phyloP scores from a whole-genome alignment of 2,329 filamentous ascomycete genomes.

The Phialophora chinensis region DNA sequence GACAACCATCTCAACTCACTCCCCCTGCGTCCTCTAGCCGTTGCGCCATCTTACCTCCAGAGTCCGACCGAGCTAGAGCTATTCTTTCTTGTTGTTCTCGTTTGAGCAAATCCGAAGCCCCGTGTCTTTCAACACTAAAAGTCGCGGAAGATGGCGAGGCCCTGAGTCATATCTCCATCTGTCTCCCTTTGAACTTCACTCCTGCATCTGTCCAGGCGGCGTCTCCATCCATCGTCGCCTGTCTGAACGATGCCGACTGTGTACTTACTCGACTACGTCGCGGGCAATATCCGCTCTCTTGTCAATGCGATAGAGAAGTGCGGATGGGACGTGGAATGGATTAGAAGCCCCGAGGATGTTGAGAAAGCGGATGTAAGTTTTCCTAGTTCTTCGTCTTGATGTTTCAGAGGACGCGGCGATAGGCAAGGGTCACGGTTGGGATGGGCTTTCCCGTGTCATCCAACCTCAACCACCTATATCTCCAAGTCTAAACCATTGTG shows the following conservation, averaged over 20 bases:
- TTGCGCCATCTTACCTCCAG: background rate
- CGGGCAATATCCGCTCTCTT: slow-evolving; percentile 92
- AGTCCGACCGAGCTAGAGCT: background rate
- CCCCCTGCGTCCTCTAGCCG: background rate
- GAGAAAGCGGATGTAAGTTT: slow-evolving; percentile 76
- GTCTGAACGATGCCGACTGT: slow-evolving; percentile 52
- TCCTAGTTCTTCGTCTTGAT: background rate
- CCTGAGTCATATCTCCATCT: slow-evolving; percentile 11
- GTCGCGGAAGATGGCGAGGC: background rate
- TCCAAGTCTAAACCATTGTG: background rate
- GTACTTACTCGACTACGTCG: slow-evolving; percentile 78
- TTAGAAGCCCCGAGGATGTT: slow-evolving; percentile 83
- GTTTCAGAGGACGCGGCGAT: background rate
- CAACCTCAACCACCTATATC: background rate
- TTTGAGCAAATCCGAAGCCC: background rate
- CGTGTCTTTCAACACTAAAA: background rate
- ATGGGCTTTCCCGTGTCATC: background rate
- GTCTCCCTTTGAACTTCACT: background rate
- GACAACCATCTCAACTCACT: background rate
- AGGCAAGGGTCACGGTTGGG: background rate
- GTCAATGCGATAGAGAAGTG: slow-evolving; percentile 96
- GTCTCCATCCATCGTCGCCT: background rate
- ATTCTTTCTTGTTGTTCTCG: background rate
- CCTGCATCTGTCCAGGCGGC: background rate
- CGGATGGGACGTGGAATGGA: slow-evolving; percentile 91